Evolutionary conservation across 1,284 basidiomycete species (phyloP).

Genomic region (Ceratobasidium sp.): DNA sequence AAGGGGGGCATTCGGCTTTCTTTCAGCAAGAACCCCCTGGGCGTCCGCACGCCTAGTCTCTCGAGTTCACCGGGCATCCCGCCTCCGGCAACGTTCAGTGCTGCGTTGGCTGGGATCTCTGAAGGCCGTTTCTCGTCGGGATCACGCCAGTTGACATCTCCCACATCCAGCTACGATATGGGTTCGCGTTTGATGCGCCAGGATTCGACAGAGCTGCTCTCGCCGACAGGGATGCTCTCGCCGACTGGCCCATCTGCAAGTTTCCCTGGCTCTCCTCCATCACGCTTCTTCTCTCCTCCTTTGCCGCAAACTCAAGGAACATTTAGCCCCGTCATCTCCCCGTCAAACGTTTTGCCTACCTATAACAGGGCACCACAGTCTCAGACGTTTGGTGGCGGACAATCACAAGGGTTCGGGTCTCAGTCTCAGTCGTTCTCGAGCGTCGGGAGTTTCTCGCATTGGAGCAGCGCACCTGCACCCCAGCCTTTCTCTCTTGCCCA

Average conservation of each 20-base stretch:
- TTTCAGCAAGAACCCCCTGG: constrained; percentile 95
- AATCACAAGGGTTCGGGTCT: constrained; percentile 20
- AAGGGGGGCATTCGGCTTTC: constrained; percentile 96
- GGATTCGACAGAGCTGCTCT: constrained; percentile 34
- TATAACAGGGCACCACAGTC: constrained; percentile 38
- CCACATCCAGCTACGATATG: constrained; percentile 28
- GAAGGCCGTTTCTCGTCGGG: constrained; percentile 35
- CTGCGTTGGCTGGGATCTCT: constrained; percentile 45
- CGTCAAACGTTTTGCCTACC: constrained; percentile 7
- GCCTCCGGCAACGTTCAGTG: constrained; percentile 42
- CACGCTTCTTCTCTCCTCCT: constrained; percentile 38
- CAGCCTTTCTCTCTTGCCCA: constrained; percentile 41
- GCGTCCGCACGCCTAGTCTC: constrained; percentile 54
- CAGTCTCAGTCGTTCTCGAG: constrained; percentile 43
- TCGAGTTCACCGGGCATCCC: constrained; percentile 44
- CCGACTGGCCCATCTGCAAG: constrained; percentile 32
- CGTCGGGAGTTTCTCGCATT: constrained; percentile 43
- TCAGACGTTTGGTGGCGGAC: constrained; percentile 33
- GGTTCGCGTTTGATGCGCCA: constrained; percentile 37
- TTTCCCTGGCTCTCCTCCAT: constrained; percentile 36
- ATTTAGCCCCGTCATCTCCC: constrained; percentile 35
- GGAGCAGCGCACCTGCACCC: constrained; percentile 37
- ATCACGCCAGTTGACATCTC: constrained; percentile 13
- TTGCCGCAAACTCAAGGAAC: constrained; percentile 25
- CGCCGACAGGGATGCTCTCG: constrained; percentile 39